These are phyloP conservation scores for Artemisia annua DNA, from an alignment of 129 eudicot species.

Conservation along the genomic window DNA sequence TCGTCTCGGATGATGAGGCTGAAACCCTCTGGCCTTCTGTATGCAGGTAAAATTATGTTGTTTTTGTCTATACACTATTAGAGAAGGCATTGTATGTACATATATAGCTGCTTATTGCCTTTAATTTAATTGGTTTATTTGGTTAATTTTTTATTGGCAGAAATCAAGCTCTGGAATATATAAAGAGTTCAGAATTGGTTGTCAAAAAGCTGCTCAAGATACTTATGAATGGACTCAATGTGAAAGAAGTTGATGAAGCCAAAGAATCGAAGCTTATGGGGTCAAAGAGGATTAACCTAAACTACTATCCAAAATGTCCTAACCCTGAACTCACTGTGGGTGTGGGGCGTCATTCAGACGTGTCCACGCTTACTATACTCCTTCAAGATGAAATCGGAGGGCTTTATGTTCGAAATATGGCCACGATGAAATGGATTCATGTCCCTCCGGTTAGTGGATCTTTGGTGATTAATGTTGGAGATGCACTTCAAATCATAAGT, in stretches of 20 bases:
- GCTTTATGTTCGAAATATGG: background rate
- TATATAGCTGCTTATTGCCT: too few relatives aligned
- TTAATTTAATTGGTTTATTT: background rate
- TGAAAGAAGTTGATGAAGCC: background rate
- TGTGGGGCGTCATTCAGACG: conserved; percentile 13
- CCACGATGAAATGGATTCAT: conserved; percentile 8
- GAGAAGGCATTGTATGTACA: background rate
- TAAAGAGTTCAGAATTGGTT: background rate
- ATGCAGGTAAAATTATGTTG: conserved; percentile 29
- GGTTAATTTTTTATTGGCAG: background rate
- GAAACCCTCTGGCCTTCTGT: conserved; percentile 42
- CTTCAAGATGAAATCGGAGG: conserved; percentile 6
- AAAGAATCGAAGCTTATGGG: conserved; percentile 4
- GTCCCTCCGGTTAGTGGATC: conserved; percentile 6
- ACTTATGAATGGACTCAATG: conserved; percentile 1
- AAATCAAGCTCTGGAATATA: conserved; percentile 7
- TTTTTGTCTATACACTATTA: background rate
- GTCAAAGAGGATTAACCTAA: background rate
- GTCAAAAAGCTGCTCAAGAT: conserved; percentile 4
- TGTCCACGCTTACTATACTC: background rate
- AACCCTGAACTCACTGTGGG: conserved; percentile 12
- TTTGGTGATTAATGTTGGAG: conserved; percentile 9
- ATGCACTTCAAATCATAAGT: conserved; percentile 10
- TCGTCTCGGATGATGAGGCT: conserved; percentile 43
- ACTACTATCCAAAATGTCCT: conserved; percentile 15